Percentiles rank a stretch among this genome's conserved stretches.
Conservation (phyloP, 2,329 filamentous ascomycete species). For the Xylariaceae sp. region DNA sequence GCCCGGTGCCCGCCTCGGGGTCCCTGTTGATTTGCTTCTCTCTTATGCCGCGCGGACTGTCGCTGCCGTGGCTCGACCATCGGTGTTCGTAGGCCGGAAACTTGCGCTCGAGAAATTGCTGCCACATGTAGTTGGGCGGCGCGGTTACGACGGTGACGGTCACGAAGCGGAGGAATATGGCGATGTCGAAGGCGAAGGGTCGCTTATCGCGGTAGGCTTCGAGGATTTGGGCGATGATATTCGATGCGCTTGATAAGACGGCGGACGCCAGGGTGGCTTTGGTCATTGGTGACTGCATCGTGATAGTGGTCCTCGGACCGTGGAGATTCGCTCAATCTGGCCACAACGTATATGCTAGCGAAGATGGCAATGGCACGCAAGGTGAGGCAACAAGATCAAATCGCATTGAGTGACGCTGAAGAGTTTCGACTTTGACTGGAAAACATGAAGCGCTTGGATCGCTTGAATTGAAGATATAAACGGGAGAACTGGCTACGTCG, state of each 20-base stretch:
- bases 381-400: neutral
- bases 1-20: slow-evolving; percentile 9
- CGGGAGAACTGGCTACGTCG: neutral
- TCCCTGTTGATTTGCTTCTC: slow-evolving; percentile 26
- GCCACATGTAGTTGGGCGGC: slow-evolving; percentile 57
- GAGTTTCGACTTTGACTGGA: neutral
- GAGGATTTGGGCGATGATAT: slow-evolving; percentile 52
- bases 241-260: slow-evolving; percentile 49
- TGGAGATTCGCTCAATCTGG: slow-evolving; percentile 12
- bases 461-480: slow-evolving; percentile 1
- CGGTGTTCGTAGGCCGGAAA: slow-evolving; percentile 44
- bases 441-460: neutral
- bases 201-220: slow-evolving; percentile 43
- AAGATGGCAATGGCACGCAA: slow-evolving; percentile 8
- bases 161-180: slow-evolving; percentile 51
- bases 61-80: neutral
- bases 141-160: slow-evolving; percentile 49
- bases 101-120: slow-evolving; percentile 49
- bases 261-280: slow-evolving; percentile 52
- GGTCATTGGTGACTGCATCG: slow-evolving; percentile 48
- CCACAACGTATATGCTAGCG: slow-evolving; percentile 13
- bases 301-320: neutral
- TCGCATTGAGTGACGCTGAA: slow-evolving; percentile 11
- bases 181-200: slow-evolving; percentile 44
- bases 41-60: slow-evolving; percentile 22